Evolutionary conservation across 495 filamentous ascomycete species (phyloP), one percentile per base, ranked within the genome.

Genomic region (Penicillium silybi): DNA sequence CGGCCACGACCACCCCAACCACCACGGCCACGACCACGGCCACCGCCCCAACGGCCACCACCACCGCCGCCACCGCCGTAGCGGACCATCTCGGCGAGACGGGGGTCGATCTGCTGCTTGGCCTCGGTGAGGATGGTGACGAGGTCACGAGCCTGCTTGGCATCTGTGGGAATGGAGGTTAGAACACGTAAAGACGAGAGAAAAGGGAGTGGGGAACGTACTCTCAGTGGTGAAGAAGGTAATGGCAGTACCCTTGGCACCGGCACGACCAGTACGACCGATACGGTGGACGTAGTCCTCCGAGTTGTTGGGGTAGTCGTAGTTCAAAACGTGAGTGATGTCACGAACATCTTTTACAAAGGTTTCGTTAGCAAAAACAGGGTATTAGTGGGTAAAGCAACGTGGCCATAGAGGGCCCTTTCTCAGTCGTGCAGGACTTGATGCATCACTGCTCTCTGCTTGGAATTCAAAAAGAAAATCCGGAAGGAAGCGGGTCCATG

Each of bases 261-360:
- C 93, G 43, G 93, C 93, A 69, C 92, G 85, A 55, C 90, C 92
- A 32, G 92, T 97, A 69, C 90, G 84, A 58, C 87, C 93, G 70
- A 98, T 98, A 57, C 93, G 88, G 67, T 98, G 93, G 54, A 98
- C 91, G 59, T 98, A 98, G 65, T 97, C 92, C 73, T 98, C 92
- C 73, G 93, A 97, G 80, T 98, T 98, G 81, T 97, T 97, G 69
- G 93, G 93, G 71, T 96, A 96, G 74, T 98, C 93, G 88, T 97
- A 97, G 86, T 98, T 98, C 76, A 98, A 81, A 77, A 98, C 93
- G 78, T 98, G 93, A 73, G 92, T 97, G 76, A 98, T 98, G 81
- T 98, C 92, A 74, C 91, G 91, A 81, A 98, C 93, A 85, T 98
- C 93, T 98, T 96, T 98, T 96, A 41, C 85, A 46, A 71, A 57